A percentile compares a stretch with the other conserved stretches of the same genome.
These are phyloP conservation scores for Chaetomiaceae sp. DNA, from an alignment of 2,329 filamentous ascomycete species.

Conservation along the genomic window DNA sequence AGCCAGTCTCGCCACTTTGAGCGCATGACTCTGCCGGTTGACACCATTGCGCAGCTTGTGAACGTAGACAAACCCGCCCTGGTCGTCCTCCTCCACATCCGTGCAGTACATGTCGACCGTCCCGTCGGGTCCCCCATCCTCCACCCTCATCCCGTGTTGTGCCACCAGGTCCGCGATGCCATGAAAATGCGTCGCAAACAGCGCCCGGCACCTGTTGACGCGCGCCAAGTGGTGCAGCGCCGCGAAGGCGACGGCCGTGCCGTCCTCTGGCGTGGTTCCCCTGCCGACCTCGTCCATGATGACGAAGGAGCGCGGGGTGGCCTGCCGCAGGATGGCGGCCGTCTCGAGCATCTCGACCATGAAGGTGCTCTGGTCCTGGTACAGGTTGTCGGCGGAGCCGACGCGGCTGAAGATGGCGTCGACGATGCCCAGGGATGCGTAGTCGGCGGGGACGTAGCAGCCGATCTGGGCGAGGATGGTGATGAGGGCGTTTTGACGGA, in stretches of 20 bases:
- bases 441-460: constrained; percentile 84
- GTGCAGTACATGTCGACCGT: constrained; percentile 77
- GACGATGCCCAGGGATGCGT: constrained; percentile 84
- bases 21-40: constrained; percentile 81
- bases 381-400: constrained; percentile 93
- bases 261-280: constrained; percentile 90
- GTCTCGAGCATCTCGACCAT: constrained; percentile 99
- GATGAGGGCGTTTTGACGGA: constrained; percentile 92
- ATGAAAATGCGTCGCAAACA: constrained; percentile 97
- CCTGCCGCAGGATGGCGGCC: constrained; percentile 79
- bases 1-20: constrained; percentile 89
- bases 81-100: constrained; percentile 71
- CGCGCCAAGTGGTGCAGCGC: constrained; percentile 78
- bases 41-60: constrained; percentile 77
- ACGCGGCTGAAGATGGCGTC: constrained; percentile 93
- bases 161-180: constrained; percentile 70
- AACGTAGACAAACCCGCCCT: constrained; percentile 75
- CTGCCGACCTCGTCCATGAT: constrained; percentile 98
- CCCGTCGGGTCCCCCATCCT: constrained; percentile 33
- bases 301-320: constrained; percentile 80
- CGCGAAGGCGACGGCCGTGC: constrained; percentile 83
- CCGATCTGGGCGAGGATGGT: constrained; percentile 90
- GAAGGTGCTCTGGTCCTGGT: constrained; percentile 90
- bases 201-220: constrained; percentile 69
- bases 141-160: constrained; percentile 41